Evolutionary conservation across 2,329 filamentous ascomycete genomes (phyloP).

Genomic region (Clonostachys sp.): DNA sequence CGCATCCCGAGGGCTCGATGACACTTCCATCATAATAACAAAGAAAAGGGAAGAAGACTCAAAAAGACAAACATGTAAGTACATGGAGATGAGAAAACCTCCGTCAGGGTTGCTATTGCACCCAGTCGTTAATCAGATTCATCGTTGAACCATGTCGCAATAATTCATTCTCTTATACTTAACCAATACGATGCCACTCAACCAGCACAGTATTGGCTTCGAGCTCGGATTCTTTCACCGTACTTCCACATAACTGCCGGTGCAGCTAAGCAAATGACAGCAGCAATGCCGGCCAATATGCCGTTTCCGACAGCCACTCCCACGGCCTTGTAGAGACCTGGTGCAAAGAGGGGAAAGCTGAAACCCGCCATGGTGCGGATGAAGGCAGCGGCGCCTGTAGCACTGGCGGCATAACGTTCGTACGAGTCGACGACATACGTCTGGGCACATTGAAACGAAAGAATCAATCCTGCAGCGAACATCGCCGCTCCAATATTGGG

Average conservation of each 20-base stretch:
- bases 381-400: constrained; percentile 48
- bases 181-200: background rate
- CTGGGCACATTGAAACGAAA: constrained; percentile 52
- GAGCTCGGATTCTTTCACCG: constrained; percentile 1
- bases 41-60: no score
- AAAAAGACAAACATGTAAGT: no score
- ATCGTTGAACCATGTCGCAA: no score
- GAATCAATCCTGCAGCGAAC: constrained; percentile 44
- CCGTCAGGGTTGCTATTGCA: no score
- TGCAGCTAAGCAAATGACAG: constrained; percentile 3
- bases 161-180: no score
- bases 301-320: constrained; percentile 40
- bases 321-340: constrained; percentile 27
- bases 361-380: constrained; percentile 52
- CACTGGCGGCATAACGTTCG: constrained; percentile 25
- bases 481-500: constrained; percentile 51
- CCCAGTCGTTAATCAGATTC: no score
- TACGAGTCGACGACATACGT: constrained; percentile 54
- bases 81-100: no score
- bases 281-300: constrained; percentile 19
- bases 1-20: no score
- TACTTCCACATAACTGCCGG: constrained; percentile 3
- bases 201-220: constrained; percentile 3
- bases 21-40: no score
- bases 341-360: constrained; percentile 53